phyloP scores from a whole-genome alignment of 2,329 filamentous ascomycete species.

The Pyricularia sp. region DNA sequence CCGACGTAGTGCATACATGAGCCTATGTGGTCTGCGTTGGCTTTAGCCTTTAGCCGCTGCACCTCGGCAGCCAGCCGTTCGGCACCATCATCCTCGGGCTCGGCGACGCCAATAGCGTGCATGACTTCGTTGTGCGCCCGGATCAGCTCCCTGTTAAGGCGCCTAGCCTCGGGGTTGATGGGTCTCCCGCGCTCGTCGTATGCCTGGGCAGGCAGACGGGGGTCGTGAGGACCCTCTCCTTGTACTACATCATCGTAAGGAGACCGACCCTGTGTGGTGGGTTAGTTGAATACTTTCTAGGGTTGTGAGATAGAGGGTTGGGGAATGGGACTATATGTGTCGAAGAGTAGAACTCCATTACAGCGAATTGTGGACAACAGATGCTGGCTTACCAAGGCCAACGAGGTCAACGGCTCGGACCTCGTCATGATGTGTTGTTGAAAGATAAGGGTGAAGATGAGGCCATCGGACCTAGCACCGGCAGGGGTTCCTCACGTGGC shows the following conservation, averaged over 20 bases:
- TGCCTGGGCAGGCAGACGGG: slow-evolving; percentile 32
- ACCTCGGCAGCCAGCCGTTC: slow-evolving; percentile 36
- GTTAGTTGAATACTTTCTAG: background rate
- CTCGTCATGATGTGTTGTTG: slow-evolving; percentile 2
- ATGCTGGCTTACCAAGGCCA: slow-evolving; percentile 38
- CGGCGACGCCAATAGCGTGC: slow-evolving; percentile 52
- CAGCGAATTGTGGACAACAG: background rate
- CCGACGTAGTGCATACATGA: slow-evolving; percentile 23
- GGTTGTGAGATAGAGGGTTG: background rate
- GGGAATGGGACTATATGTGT: background rate
- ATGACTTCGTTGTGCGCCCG: slow-evolving; percentile 55
- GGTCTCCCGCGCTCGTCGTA: slow-evolving; percentile 49
- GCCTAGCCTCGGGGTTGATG: slow-evolving; percentile 43
- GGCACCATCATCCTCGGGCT: slow-evolving; percentile 37
- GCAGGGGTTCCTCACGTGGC: background rate
- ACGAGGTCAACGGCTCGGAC: slow-evolving; percentile 42
- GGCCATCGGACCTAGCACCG: background rate
- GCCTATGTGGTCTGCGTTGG: slow-evolving; percentile 22
- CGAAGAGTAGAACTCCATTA: background rate
- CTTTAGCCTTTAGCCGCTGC: slow-evolving; percentile 5
- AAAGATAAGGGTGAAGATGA: background rate
- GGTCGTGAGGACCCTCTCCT: slow-evolving; percentile 34
- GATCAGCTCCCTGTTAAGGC: slow-evolving; percentile 46
- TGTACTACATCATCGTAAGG: slow-evolving; percentile 49
- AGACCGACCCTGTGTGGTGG: slow-evolving; percentile 39